Conservation (phyloP, 2,329 filamentous ascomycete species). For the Chrysosporium queenslandicum region DNA sequence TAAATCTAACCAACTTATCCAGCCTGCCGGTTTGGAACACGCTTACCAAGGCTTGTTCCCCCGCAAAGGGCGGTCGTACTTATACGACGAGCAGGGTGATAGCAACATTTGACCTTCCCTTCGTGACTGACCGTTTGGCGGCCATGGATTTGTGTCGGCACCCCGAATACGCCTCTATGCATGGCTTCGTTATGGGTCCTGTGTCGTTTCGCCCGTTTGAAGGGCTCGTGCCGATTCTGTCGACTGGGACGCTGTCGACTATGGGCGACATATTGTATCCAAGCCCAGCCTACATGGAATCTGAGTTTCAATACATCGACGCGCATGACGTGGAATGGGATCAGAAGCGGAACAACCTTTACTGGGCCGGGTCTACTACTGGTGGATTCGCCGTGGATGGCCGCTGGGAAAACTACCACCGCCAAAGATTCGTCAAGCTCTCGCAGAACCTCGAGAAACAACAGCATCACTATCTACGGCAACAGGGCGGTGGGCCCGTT, state of each 20-base stretch:
- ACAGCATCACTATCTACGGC: conserved; percentile 9
- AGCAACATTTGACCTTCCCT: conserved; percentile 5
- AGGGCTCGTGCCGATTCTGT: conserved; percentile 21
- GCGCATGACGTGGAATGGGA: conserved; percentile 40
- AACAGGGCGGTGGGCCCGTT: neutral
- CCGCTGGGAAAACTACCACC: conserved; percentile 17
- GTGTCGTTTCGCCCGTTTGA: conserved; percentile 17
- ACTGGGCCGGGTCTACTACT: conserved; percentile 50
- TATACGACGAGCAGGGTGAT: neutral
- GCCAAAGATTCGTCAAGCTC: conserved; percentile 19
- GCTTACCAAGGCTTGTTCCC: conserved; percentile 5
- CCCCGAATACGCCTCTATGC: conserved; percentile 6
- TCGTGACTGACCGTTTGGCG: conserved; percentile 7
- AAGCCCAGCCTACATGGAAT: conserved; percentile 41
- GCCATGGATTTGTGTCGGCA: conserved; percentile 8
- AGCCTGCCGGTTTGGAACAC: conserved; percentile 1
- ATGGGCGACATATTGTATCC: conserved; percentile 44
- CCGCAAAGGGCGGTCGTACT: neutral
- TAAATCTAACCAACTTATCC: conserved; percentile 11
- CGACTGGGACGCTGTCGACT: conserved; percentile 18
- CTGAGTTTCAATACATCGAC: conserved; percentile 34
- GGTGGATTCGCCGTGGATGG: conserved; percentile 32
- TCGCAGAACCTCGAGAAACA: conserved; percentile 15
- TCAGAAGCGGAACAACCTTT: conserved; percentile 42
- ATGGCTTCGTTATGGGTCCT: conserved; percentile 10